Base-by-base conservation (phyloP, 2,329 filamentous ascomycete species). In the Sphaerulina musiva region DNA sequence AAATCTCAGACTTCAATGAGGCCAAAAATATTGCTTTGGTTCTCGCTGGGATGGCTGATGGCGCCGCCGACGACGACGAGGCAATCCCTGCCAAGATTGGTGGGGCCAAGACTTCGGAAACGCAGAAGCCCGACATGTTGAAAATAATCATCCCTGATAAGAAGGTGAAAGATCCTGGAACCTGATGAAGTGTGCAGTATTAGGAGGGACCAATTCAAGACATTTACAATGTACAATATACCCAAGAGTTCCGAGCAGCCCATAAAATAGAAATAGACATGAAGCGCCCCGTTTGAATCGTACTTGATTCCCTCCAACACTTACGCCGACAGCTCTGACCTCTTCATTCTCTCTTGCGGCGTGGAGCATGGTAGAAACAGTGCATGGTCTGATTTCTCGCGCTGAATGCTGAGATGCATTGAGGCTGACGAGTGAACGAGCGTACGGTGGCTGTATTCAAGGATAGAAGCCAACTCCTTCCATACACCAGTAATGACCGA, bases 61-160 rank as follows among this genome's bases (percentile, higher is more conserved):
- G 14, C 29, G 43, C 41, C 8, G 42, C 36, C 20, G 49, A 40
- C 43, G 34, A 38, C 12, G 39, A 31, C 12, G 32, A 11, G 17
- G 47, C 34, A 23, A 11, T 26, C 11, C 8, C 41, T 20, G 11
- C 38, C 4, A n/a, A 43, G 23, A 7, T 14, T 14, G 31, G 31
- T 26, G 26, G 6, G 4, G 26, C 1, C 29, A 12, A 38, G 7
- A 26, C 14, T 12, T 26, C 39, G 17, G 29, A 23, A 39, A 38
- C 12, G 29, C 9, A 31, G 17, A 39, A 36, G 14, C 42, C 38
- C n/a, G 20, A 41, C 7, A 50, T 43, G 38, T 29, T 50, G 49
- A 46, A 53, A 12, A 29, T 56, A 14, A 56, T 66, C 20, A 53
- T 56, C 17, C 48, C 40, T 9, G 40, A 43, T 4, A 44, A 44